Evolutionary conservation across 1,284 basidiomycete genomes (phyloP), one percentile per base, ranked within the genome.

Genomic region (Irpex sp.): DNA sequence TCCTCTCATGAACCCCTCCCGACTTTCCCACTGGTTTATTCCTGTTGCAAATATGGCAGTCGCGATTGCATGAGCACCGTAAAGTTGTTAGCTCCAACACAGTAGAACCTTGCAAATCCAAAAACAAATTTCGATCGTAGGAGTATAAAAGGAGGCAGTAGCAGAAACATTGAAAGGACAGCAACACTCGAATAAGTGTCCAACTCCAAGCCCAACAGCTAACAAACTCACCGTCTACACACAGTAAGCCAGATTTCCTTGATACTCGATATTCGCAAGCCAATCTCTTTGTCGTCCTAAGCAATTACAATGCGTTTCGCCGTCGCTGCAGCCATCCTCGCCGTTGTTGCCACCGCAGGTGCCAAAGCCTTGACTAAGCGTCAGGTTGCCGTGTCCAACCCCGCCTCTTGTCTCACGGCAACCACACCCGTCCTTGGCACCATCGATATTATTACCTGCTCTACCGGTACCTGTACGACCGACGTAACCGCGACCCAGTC

Each of bases 161-260:
- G 22, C 59, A 11, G 59, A 62, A 7, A 13, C 27, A 27, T 27
- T 27, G 27, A n/a, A 15, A 22, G 27, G 7, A 7, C 18, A 62
- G 20, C 59, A 62, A 32, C 59, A 62, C 20, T 62, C 59, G 22
- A 62, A 62, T 27, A 6, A 62, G 59, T 62, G 59, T 62, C 59
- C 59, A 18, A 62, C 18, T 24, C 59, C 15, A 22, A 62, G 5
- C 5, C 20, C 59, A n/a, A 15, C 15, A 62, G 20, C 59, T 1
- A 62, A 24, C 22, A 62, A 22, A 62, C 15, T 22, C 22, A 62
- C 59, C 59, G 20, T 62, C 27, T 22, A 1, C 32, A 18, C 59
- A 62, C 22, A 11, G 59, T 62, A 62, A n/a, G 59, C 18, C 59
- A 22, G 11, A 32, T 15, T 11, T 62, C 9, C 6, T 62, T 15